A percentile compares a stretch with the other conserved stretches of the same genome.
These are phyloP conservation scores for Eucalyptus lansdowneana DNA, from an alignment of 345 rosid species.

Conservation along the genomic window DNA sequence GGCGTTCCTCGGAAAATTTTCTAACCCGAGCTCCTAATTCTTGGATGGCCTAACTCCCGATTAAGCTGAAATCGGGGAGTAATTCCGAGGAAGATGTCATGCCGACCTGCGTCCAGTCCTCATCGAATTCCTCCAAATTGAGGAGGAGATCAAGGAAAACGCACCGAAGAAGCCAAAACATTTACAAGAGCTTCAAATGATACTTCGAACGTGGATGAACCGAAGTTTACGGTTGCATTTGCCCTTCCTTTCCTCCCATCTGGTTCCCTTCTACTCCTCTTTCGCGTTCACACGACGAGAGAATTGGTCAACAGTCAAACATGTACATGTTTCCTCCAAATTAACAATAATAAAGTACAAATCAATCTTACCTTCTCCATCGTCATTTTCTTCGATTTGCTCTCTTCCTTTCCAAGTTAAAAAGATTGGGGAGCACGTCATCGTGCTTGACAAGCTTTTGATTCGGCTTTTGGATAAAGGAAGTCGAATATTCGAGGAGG, in stretches of 20 bases:
- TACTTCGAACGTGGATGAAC: not conserved
- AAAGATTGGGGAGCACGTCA: not conserved
- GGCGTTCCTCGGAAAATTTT: not conserved
- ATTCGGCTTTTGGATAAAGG: not conserved
- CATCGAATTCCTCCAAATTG: not conserved
- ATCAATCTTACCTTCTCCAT: not conserved
- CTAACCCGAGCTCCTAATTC: not conserved
- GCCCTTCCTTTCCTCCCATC: not conserved
- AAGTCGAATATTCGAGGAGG: not conserved
- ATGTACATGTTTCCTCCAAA: accelerated
- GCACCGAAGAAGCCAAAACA: not conserved
- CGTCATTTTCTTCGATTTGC: not conserved
- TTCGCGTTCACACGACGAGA: not conserved
- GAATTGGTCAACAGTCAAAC: not conserved
- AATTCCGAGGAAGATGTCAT: not conserved
- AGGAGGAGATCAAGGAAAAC: not conserved
- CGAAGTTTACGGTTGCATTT: not conserved
- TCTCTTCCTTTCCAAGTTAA: not conserved
- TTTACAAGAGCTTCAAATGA: not conserved
- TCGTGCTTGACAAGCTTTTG: not conserved
- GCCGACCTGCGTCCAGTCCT: not conserved
- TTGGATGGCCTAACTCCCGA: not conserved
- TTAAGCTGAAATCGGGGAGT: not conserved
- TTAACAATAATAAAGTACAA: not conserved
- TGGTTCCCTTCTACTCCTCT: not conserved